Evolutionary conservation across 306 rosid species (phyloP).

Genomic region (Biancaea sappan): DNA sequence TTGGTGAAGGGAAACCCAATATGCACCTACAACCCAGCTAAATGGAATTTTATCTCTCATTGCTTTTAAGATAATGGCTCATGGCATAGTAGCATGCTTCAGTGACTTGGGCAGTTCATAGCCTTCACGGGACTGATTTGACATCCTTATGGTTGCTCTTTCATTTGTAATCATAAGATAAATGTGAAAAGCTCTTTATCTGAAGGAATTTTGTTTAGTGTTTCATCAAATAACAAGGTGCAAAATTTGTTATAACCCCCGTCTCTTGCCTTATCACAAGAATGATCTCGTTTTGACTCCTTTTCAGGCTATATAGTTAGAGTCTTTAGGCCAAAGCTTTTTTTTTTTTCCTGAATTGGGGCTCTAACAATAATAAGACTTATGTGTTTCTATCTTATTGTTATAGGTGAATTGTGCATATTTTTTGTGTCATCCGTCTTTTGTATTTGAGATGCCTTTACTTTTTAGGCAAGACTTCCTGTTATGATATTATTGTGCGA

Average conservation of each 20-base stretch:
- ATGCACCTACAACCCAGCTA: constrained; percentile 9
- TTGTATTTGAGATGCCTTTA: constrained; percentile 2
- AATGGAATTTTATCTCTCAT: constrained; percentile 2
- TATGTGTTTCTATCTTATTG: background rate
- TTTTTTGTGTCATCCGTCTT: constrained; percentile 1
- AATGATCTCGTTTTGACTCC: background rate
- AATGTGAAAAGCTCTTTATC: background rate
- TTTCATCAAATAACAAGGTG: background rate
- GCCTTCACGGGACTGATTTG: constrained; percentile 12
- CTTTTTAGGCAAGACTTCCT: constrained; percentile 17
- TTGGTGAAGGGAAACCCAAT: constrained; percentile 22
- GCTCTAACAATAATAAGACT: background rate
- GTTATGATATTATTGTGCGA: constrained; percentile 16
- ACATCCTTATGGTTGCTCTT: constrained; percentile 2
- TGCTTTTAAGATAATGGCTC: constrained; percentile 5
- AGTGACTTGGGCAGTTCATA: constrained; percentile 16
- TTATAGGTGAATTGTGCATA: background rate
- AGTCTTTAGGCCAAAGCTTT: background rate
- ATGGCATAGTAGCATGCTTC: background rate
- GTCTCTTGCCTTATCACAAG: background rate
- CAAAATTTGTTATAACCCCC: background rate
- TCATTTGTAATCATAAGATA: constrained; percentile 17
- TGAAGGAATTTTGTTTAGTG: background rate
- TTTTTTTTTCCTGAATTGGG: no score
- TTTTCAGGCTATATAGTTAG: background rate